Conservation (phyloP, 805 yeast genomes). For the Tetrapisispora arboricola region DNA sequence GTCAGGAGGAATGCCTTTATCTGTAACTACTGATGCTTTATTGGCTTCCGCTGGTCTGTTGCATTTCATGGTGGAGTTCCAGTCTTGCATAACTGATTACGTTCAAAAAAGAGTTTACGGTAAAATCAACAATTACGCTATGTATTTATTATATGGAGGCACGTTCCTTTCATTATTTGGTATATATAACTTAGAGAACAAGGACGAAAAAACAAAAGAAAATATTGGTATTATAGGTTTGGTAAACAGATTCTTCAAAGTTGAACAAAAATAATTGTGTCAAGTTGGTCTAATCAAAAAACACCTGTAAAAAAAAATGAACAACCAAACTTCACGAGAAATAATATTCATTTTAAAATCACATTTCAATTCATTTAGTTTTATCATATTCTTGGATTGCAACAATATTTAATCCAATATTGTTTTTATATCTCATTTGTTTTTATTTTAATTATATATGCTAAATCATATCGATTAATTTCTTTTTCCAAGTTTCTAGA, state of each 20-base stretch:
- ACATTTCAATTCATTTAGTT: too few relatives aligned
- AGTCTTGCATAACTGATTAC: constrained; percentile 86
- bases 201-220: constrained; percentile 23
- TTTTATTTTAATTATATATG: not conserved
- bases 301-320: too few relatives aligned
- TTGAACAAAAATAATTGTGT: not conserved
- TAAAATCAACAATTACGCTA: constrained; percentile 56
- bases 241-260: not conserved
- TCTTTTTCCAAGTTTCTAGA: constrained; percentile 13
- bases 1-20: constrained; percentile 46
- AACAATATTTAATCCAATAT: too few relatives aligned
- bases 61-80: constrained; percentile 81
- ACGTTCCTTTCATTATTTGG: constrained; percentile 66
- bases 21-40: constrained; percentile 63
- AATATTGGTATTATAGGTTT: constrained; percentile 63
- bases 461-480: constrained; percentile 9
- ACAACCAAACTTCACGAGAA: not conserved
- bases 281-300: too few relatives aligned
- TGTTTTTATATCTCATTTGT: too few relatives aligned
- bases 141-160: constrained; percentile 61
- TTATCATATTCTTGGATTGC: too few relatives aligned
- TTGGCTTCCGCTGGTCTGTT: constrained; percentile 56
- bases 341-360: too few relatives aligned
- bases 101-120: constrained; percentile 84
- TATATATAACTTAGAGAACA: constrained; percentile 41